Conservation (phyloP, 2,329 filamentous ascomycete genomes). For the Penicillium sp. region DNA sequence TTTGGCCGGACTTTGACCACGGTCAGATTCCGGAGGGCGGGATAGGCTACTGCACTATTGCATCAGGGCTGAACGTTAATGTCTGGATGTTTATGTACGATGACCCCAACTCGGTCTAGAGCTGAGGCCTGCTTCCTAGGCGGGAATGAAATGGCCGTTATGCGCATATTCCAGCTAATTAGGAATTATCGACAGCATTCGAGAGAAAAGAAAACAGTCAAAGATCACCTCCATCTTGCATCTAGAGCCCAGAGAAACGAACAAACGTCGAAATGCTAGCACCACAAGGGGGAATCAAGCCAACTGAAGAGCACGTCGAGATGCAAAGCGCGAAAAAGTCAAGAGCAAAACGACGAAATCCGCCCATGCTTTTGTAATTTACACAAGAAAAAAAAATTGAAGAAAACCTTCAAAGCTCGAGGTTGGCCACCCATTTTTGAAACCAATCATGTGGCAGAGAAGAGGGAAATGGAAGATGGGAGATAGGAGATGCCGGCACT, state of each 20-base stretch:
- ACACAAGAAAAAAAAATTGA: conserved; percentile 23
- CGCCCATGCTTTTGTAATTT: conserved; percentile 39
- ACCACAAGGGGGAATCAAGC: conserved; percentile 16
- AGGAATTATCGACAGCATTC: conserved; percentile 14
- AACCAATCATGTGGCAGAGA: conserved; percentile 15
- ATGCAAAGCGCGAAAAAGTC: conserved; percentile 15
- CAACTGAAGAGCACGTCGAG: conserved; percentile 18
- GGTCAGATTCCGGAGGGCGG: too few species aligned
- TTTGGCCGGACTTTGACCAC: not conserved
- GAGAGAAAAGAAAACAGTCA: conserved; percentile 1
- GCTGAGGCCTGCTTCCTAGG: not conserved
- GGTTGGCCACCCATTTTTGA: conserved; percentile 13
- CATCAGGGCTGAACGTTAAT: conserved; percentile 8
- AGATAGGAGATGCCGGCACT: conserved; percentile 1
- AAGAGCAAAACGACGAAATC: conserved; percentile 24
- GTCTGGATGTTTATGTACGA: conserved; percentile 8
- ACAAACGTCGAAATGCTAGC: conserved; percentile 10
- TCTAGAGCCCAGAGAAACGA: conserved; percentile 10
- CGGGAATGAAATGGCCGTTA: not conserved
- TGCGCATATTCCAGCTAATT: conserved; percentile 10
- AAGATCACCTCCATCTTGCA: conserved; percentile 16
- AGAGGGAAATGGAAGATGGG: conserved; percentile 2
- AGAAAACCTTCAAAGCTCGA: conserved; percentile 12
- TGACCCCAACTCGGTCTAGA: conserved; percentile 4
- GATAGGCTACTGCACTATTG: conserved; percentile 11